Evolutionary conservation across 1,284 basidiomycete species (phyloP).

Genomic region (Phellopilus nigrolimitatus): DNA sequence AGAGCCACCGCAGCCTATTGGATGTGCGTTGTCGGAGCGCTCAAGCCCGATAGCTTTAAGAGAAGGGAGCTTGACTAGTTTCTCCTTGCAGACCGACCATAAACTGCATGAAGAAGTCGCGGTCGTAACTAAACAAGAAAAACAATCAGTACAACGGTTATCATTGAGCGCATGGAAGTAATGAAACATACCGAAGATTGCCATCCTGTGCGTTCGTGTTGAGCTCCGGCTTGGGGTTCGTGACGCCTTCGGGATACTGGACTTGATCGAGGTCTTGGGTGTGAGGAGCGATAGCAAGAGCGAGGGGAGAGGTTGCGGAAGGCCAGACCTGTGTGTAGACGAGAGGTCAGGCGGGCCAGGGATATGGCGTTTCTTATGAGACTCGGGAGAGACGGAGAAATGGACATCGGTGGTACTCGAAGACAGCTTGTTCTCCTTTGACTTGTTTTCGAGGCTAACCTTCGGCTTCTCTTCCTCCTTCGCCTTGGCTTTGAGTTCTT

Average conservation of each 20-base stretch:
- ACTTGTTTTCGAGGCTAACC: conserved; percentile 23
- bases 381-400: conserved; percentile 31
- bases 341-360: conserved; percentile 74
- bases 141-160: not conserved
- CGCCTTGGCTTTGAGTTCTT: conserved; percentile 21
- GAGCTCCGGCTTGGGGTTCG: conserved; percentile 81
- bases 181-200: conserved; percentile 71
- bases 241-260: conserved; percentile 80
- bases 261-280: conserved; percentile 83
- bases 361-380: conserved; percentile 32
- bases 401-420: conserved; percentile 29
- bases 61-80: conserved; percentile 85
- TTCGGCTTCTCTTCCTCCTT: conserved; percentile 22
- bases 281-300: conserved; percentile 67
- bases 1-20: conserved; percentile 58
- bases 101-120: conserved; percentile 97
- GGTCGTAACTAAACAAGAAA: conserved; percentile 73
- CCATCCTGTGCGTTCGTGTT: conserved; percentile 82
- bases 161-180: conserved; percentile 4
- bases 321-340: conserved; percentile 37
- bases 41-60: conserved; percentile 92
- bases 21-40: conserved; percentile 53
- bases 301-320: conserved; percentile 55
- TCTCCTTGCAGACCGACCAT: conserved; percentile 94
- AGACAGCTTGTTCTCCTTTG: conserved; percentile 22